A percentile compares a stretch with the other conserved stretches of the same genome.
Conservation (phyloP, 768 basidiomycete genomes). For the Daedalea quercina region DNA sequence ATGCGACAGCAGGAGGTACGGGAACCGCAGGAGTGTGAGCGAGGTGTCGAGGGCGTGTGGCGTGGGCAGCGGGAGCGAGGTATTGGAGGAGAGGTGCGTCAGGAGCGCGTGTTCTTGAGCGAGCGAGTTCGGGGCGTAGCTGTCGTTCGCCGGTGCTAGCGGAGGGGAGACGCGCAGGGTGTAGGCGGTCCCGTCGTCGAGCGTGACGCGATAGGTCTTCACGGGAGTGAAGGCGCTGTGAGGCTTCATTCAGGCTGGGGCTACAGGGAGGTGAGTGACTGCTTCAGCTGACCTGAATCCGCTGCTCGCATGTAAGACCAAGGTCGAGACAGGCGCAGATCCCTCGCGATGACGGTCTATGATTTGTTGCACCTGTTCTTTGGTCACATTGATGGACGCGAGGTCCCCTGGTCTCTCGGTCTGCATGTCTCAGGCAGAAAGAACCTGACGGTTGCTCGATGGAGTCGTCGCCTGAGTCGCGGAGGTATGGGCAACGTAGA, state of each 20-base stretch:
- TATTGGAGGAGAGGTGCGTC: conserved; percentile 10
- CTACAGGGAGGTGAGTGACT: not conserved
- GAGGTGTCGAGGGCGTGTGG: conserved; percentile 43
- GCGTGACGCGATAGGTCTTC: conserved; percentile 21
- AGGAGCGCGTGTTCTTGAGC: conserved; percentile 18
- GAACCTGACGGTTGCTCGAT: too few relatives aligned
- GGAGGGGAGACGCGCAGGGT: conserved; percentile 13
- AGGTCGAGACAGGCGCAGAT: conserved; percentile 11
- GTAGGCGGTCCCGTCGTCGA: conserved; percentile 15
- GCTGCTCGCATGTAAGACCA: conserved; percentile 7
- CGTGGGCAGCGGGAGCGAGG: conserved; percentile 44
- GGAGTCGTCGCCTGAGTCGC: too few relatives aligned
- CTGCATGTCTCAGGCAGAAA: too few relatives aligned
- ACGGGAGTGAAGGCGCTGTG: conserved; percentile 16
- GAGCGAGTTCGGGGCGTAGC: conserved; percentile 20
- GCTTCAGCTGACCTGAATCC: not conserved
- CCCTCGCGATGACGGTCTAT: conserved; percentile 19
- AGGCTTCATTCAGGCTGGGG: not conserved
- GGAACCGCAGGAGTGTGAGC: conserved; percentile 37
- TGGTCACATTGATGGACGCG: conserved; percentile 10
- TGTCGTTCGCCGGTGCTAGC: not conserved
- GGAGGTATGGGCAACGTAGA: too few relatives aligned
- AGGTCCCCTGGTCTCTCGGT: too few relatives aligned
- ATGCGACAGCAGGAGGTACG: conserved; percentile 45
- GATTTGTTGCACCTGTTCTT: conserved; percentile 25